A percentile compares a stretch with the other conserved stretches of the same genome.
phyloP scores from a whole-genome alignment of 495 filamentous ascomycete genomes.

The Neurospora intermedia region DNA sequence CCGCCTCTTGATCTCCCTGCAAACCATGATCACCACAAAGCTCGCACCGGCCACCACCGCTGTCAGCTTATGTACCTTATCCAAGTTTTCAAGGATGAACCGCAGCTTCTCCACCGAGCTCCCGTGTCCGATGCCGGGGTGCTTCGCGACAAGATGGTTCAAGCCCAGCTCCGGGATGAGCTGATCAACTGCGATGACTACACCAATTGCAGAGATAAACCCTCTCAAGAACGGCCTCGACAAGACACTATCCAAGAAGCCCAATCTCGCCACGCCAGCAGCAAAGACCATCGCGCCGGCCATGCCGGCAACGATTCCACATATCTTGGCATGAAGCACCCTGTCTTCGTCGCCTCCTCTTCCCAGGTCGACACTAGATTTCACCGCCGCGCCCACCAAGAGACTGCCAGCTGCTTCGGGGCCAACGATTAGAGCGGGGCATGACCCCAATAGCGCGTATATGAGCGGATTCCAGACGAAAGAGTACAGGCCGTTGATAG shows the following conservation, averaged over 20 bases:
- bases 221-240: conserved; percentile 85
- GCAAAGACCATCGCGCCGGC: conserved; percentile 77
- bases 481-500: conserved; percentile 90
- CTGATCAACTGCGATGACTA: conserved; percentile 93
- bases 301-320: conserved; percentile 81
- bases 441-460: conserved; percentile 85
- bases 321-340: conserved; percentile 62
- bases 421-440: conserved; percentile 86
- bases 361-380: conserved; percentile 60
- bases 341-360: conserved; percentile 60
- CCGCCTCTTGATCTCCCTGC: conserved; percentile 67
- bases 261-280: conserved; percentile 75
- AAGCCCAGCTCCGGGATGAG: conserved; percentile 84
- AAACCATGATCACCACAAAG: conserved; percentile 82
- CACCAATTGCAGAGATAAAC: conserved; percentile 93
- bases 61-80: conserved; percentile 61
- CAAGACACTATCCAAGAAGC: conserved; percentile 89
- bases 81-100: conserved; percentile 61
- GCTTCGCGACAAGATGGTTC: conserved; percentile 43
- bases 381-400: conserved; percentile 78
- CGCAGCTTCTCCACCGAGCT: conserved; percentile 75
- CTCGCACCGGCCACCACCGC: conserved; percentile 62
- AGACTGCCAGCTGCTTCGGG: conserved; percentile 92
- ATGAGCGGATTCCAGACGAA: conserved; percentile 85
- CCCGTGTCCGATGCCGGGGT: conserved; percentile 56